These are phyloP conservation scores for Lenwebbia sp. DNA, from an alignment of 345 rosid genomes.

Conservation along the genomic window DNA sequence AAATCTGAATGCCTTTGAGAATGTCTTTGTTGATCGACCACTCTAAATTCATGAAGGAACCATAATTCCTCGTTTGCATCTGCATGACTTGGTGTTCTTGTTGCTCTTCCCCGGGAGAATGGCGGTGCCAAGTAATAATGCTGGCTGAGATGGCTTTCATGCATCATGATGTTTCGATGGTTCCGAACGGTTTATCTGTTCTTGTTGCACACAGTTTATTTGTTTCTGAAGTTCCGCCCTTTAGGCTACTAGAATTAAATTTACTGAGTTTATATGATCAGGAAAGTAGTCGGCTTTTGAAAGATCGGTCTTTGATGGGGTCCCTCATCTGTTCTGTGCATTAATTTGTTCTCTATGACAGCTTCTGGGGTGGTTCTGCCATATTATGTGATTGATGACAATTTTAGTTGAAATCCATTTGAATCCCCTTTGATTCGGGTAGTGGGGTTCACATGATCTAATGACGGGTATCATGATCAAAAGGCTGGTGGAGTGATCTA, in stretches of 20 bases:
- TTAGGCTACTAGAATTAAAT: background rate
- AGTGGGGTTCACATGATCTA: background rate
- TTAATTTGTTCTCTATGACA: background rate
- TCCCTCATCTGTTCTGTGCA: background rate
- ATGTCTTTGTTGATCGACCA: background rate
- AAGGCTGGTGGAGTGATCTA: background rate
- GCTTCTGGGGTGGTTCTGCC: background rate
- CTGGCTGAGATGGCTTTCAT: background rate
- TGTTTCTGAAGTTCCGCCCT: background rate
- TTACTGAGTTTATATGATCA: too few relatives aligned
- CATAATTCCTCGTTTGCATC: background rate
- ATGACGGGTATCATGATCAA: background rate
- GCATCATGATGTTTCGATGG: background rate
- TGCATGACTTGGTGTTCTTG: background rate
- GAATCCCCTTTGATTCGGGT: background rate
- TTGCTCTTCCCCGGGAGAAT: background rate
- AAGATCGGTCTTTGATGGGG: background rate
- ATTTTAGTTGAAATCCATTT: background rate
- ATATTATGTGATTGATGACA: background rate
- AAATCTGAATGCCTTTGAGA: background rate
- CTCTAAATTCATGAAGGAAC: background rate
- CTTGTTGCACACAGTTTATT: background rate
- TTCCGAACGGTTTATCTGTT: background rate
- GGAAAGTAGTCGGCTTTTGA: background rate
- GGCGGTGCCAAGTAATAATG: background rate